Evolutionary conservation across 2,329 filamentous ascomycete genomes (phyloP), one percentile per base, ranked within the genome.

Genomic region (Septoria linicola): DNA sequence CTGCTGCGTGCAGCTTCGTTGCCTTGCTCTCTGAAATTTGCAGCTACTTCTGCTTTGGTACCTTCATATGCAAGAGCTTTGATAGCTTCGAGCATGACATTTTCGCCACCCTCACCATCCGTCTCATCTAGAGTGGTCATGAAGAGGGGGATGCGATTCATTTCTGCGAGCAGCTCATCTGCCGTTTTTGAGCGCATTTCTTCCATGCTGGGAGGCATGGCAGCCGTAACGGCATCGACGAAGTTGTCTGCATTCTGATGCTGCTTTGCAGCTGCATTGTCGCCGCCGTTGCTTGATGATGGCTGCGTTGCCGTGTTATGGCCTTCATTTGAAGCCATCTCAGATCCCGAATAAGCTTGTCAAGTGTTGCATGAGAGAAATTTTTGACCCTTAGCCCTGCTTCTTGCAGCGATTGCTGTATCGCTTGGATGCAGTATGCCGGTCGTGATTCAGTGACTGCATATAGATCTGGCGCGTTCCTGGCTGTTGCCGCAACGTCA

Each of bases 41-140:
- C 73, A 16, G 84, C 87, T 55, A 95, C 85, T 69, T 97, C 92
- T 8, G 84, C 79, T 41, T 88, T 83, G 7, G 90, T 91, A 16
- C 93, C 95, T 73, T 99, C 93, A 68, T 96, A 96, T 23, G 89
- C 89, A 32, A 99, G 76, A 0, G 93, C 92, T 67, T 88, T 87
- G 54, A 99, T 78, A 0, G 93, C 95, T 63, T 95, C 90, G 0
- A 96, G 77, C 60, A 88, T 84, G 55, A 86, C 77, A 66, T 96
- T 96, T 58, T 95, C 87, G 51, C 78, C 76, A 55, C 78, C 76
- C 51, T 77, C 79, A 46, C 77, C 78, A 27, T 62, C 58, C 10
- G 78, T 79, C 53, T 81, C 79, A 52, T 81, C 88, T 27, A 96
- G 78, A 60, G 88, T 85, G 23, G 90, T 97, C 93, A 99, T 99